phyloP scores from a whole-genome alignment of 2,329 filamentous ascomycete species.

The Curvularia hawaiiensis region DNA sequence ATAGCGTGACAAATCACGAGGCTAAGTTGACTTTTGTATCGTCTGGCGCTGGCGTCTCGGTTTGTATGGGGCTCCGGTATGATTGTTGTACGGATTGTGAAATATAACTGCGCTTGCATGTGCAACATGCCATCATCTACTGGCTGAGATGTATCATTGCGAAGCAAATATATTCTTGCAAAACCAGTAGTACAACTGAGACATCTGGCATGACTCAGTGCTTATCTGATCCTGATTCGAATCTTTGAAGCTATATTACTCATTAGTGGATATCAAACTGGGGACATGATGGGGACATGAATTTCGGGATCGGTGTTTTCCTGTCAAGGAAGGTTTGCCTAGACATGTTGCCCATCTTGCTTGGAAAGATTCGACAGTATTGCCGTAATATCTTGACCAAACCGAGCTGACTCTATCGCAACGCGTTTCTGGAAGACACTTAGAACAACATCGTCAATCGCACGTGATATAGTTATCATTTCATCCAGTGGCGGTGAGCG shows the following conservation, averaged over 20 bases:
- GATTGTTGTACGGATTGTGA: constrained; percentile 8
- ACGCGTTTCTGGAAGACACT: neutral
- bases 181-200: neutral
- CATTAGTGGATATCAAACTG: neutral
- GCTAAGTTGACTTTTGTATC: constrained; percentile 9
- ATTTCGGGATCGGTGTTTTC: no score
- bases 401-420: neutral
- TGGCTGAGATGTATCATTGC: neutral
- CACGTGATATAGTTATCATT: neutral
- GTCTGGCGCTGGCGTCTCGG: constrained; percentile 16
- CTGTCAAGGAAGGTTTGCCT: neutral
- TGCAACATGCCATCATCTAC: constrained; percentile 1
- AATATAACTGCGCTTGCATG: constrained; percentile 4
- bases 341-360: neutral
- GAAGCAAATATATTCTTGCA: neutral
- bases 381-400: neutral
- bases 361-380: neutral
- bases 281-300: neutral
- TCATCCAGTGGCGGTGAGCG: neutral
- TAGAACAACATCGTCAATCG: neutral
- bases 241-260: neutral
- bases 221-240: neutral
- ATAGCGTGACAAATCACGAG: neutral
- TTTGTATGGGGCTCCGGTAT: constrained; percentile 5
- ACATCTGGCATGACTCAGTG: neutral